Conservation (phyloP, 805 yeast species). For the Teunomyces cretensis region DNA sequence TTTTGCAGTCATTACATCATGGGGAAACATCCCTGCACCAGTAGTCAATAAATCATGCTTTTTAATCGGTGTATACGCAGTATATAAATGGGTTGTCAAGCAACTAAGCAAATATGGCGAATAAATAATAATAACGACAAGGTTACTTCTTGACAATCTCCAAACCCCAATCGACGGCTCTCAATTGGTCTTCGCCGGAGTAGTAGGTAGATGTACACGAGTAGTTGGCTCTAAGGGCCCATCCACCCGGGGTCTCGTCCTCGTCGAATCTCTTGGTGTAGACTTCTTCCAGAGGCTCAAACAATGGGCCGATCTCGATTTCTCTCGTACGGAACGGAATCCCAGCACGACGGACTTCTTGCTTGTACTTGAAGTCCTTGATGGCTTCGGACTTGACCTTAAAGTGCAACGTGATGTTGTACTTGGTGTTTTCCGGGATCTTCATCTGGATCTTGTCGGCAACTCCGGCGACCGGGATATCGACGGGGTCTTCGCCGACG, state of each 20-base stretch:
- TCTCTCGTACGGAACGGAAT: conserved; percentile 30
- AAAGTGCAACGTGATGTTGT: conserved; percentile 32
- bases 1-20: too few relatives aligned
- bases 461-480: conserved; percentile 27
- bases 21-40: too few relatives aligned
- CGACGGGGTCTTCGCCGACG: conserved; percentile 26
- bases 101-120: too few relatives aligned
- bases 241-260: conserved; percentile 41
- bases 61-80: too few relatives aligned
- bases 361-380: conserved; percentile 33
- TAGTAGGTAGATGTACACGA: conserved; percentile 32
- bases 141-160: conserved; percentile 32
- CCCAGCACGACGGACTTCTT: conserved; percentile 36
- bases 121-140: background rate
- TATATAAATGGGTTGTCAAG: too few relatives aligned
- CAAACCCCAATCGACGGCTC: conserved; percentile 32
- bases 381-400: conserved; percentile 27
- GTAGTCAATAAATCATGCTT: too few relatives aligned
- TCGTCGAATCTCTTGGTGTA: conserved; percentile 29
- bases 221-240: conserved; percentile 34
- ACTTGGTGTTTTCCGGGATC: conserved; percentile 40
- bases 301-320: conserved; percentile 29
- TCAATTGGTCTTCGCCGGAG: conserved; percentile 30
- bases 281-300: conserved; percentile 33
- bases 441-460: conserved; percentile 24